Percentiles rank a stretch among this genome's conserved stretches.
These are phyloP conservation scores for Mimosa bimucronata DNA, from an alignment of 306 rosid genomes.

Conservation along the genomic window DNA sequence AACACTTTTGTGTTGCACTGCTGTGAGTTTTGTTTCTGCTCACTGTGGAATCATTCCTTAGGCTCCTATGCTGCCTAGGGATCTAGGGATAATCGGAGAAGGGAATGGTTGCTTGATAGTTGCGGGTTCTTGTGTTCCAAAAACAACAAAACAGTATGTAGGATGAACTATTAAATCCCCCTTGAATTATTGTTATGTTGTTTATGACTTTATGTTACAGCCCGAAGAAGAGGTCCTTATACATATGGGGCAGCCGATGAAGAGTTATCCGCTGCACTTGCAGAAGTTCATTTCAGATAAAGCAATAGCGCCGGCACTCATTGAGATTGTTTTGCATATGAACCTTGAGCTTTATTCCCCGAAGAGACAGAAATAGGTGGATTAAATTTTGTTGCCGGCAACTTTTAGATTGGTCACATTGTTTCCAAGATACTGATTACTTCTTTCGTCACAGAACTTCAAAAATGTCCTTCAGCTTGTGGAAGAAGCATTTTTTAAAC, in stretches of 20 bases:
- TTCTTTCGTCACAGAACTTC: slow-evolving; percentile 68
- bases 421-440: slow-evolving; percentile 33
- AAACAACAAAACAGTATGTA: slow-evolving; percentile 83
- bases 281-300: slow-evolving; percentile 90
- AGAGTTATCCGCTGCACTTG: slow-evolving; percentile 77
- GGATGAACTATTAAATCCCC: slow-evolving; percentile 29
- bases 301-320: slow-evolving; percentile 74
- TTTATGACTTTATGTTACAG: too few relatives aligned
- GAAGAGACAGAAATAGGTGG: slow-evolving; percentile 92
- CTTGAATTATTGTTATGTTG: too few relatives aligned
- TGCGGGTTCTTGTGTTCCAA: slow-evolving; percentile 94
- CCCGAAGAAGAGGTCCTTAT: too few relatives aligned
- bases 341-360: slow-evolving; percentile 84
- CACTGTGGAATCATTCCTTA: slow-evolving; percentile 75
- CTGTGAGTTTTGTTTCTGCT: slow-evolving; percentile 95
- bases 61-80: slow-evolving; percentile 86
- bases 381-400: slow-evolving; percentile 32
- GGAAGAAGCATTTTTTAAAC: slow-evolving; percentile 88
- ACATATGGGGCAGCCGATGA: too few relatives aligned
- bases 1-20: slow-evolving; percentile 84
- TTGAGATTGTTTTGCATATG: slow-evolving; percentile 78
- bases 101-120: slow-evolving; percentile 88
- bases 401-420: background rate
- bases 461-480: slow-evolving; percentile 79
- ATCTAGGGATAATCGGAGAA: slow-evolving; percentile 74